phyloP scores from a whole-genome alignment of 768 basidiomycete genomes.

The Kwoniella newhampshirensis region DNA sequence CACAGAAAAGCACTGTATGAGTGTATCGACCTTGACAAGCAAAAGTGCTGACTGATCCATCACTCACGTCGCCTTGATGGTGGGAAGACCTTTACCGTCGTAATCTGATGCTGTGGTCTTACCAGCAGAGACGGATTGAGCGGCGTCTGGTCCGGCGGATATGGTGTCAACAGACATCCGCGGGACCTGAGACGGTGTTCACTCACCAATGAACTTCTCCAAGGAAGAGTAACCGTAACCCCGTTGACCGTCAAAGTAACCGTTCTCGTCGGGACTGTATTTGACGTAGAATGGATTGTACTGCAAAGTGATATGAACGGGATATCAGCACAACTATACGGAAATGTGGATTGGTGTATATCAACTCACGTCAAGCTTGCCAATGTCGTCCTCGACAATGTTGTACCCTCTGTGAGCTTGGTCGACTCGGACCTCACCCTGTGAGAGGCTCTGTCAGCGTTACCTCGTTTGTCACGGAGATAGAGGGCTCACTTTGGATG shows the following conservation, averaged over 20 bases:
- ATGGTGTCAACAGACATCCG: not conserved
- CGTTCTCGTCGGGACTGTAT: constrained; percentile 85
- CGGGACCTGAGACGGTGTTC: too few relatives aligned
- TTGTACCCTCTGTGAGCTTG: constrained; percentile 94
- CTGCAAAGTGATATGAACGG: too few relatives aligned
- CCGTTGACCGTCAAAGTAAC: constrained; percentile 86
- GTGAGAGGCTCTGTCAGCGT: constrained; percentile 15
- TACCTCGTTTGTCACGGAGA: too few relatives aligned
- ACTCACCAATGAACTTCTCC: constrained; percentile 73
- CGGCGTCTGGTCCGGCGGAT: constrained; percentile 40
- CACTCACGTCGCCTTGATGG: constrained; percentile 78
- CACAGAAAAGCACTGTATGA: not conserved
- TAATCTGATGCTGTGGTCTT: constrained; percentile 67
- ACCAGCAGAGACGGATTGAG: constrained; percentile 73
- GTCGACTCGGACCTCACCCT: constrained; percentile 90
- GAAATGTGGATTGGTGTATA: not conserved
- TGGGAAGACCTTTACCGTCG: constrained; percentile 77
- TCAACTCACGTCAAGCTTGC: constrained; percentile 61
- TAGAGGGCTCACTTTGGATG: constrained; percentile 65
- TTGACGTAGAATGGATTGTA: constrained; percentile 85
- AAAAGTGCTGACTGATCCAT: constrained; percentile 56
- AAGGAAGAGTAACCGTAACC: constrained; percentile 89
- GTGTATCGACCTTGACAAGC: not conserved
- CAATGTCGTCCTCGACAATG: constrained; percentile 77
- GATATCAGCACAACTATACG: not conserved